Percentiles rank a stretch among this genome's conserved stretches.
phyloP scores from a whole-genome alignment of 495 filamentous ascomycete species.

The Hypoxylon rickii region DNA sequence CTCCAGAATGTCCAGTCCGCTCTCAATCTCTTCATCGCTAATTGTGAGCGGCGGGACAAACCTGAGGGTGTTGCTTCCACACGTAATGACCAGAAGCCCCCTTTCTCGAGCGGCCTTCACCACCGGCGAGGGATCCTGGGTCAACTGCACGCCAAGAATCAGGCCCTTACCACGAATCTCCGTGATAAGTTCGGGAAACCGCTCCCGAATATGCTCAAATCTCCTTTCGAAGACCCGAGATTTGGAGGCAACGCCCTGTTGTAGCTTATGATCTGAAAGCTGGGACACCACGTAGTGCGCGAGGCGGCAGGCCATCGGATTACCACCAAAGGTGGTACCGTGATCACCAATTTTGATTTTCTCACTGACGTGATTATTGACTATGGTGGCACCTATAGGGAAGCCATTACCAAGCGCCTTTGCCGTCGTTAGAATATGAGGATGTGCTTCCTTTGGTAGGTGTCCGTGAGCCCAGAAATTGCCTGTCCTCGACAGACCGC shows the following conservation, averaged over 20 bases:
- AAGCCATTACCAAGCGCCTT: conserved; percentile 97
- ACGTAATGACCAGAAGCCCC: conserved; percentile 88
- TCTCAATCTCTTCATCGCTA: conserved; percentile 72
- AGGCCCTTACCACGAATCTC: conserved; percentile 84
- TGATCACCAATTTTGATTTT: conserved; percentile 92
- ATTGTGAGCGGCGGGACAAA: conserved; percentile 86
- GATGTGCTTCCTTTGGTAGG: conserved; percentile 79
- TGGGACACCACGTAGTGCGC: conserved; percentile 83
- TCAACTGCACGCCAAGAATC: conserved; percentile 83
- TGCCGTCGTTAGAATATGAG: conserved; percentile 90
- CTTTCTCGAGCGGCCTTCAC: conserved; percentile 85
- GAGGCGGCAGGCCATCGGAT: conserved; percentile 82
- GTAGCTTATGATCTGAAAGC: conserved; percentile 67
- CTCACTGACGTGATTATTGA: conserved; percentile 74
- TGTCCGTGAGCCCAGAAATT: conserved; percentile 82
- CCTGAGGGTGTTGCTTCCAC: conserved; percentile 83
- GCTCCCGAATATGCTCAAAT: conserved; percentile 64
- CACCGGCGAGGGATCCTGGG: conserved; percentile 67
- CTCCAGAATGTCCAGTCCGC: conserved; percentile 75
- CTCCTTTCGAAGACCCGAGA: conserved; percentile 64
- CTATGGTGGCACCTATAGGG: conserved; percentile 89
- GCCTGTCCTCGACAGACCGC: conserved; percentile 85
- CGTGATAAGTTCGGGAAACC: conserved; percentile 71
- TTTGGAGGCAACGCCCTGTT: conserved; percentile 66
- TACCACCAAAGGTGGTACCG: conserved; percentile 96